Evolutionary conservation across 2,329 filamentous ascomycete species (phyloP), one percentile per base, ranked within the genome.

Genomic region (Aspergillus aculeatus): DNA sequence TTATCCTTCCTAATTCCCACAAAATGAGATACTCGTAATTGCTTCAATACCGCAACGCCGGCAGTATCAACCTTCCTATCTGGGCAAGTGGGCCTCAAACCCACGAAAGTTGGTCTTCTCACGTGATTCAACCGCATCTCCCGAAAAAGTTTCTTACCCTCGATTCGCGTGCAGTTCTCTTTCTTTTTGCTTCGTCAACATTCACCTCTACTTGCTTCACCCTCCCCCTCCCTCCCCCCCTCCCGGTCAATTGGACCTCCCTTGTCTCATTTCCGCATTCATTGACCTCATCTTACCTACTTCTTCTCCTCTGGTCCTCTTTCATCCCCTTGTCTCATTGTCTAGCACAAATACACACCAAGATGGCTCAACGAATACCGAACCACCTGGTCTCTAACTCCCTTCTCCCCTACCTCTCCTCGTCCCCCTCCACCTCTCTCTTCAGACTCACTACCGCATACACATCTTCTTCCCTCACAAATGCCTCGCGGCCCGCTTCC

Each of bases 291-390:
- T 53, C 26, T 38, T 50, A 21, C 19, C 48, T 24, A 48, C 48
- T 51, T 24, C 24, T 56, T 51, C 49, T 53, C 50, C 26, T 31
- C 35, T 58, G 62, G 52, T 50, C 52, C 54, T 55, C 41, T 47
- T 53, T 51, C 26, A n/a, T 57, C 26, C 31, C 50, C 31, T 52
- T 35, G 32, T 35, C 11, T 35, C 1, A 16, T 35, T 35, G 32
- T 53, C 11, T 41, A 38, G 23, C 49, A 47, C 49, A 52, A 62
- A 56, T 50, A 47, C 16, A 44, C 16, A 12, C 16, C 58, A 57
- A 23, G 50, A 78, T 78, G 76, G 72, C 76, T 65, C 75, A 75
- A 31, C 73, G 75, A 71, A 69, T 78, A 72, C 70, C 74, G 59
- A 73, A 64, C 65, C 71, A 69, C 61, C 66, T 69, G 51, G 68